These are phyloP conservation scores for Massariosphaeria phaeospora DNA, from an alignment of 495 filamentous ascomycete genomes.

Conservation along the genomic window DNA sequence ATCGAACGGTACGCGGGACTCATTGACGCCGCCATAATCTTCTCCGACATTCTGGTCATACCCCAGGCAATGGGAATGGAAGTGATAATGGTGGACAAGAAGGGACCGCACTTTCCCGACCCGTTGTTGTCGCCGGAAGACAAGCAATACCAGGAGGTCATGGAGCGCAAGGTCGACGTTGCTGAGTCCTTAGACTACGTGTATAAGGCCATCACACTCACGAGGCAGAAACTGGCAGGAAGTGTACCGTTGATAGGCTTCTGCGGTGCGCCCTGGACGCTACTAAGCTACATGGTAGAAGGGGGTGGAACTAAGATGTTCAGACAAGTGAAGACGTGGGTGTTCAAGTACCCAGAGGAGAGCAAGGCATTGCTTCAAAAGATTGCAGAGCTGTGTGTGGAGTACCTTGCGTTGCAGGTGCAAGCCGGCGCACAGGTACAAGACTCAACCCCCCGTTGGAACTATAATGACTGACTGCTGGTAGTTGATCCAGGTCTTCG, in stretches of 20 bases:
- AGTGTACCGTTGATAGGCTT: conserved; percentile 94
- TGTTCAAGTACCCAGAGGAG: conserved; percentile 81
- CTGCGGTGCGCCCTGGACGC: conserved; percentile 93
- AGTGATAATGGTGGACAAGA: conserved; percentile 95
- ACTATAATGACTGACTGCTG: neutral
- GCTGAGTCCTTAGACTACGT: conserved; percentile 82
- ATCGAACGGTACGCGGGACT: conserved; percentile 85
- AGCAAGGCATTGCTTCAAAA: conserved; percentile 77
- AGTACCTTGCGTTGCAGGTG: conserved; percentile 89
- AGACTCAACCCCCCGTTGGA: neutral
- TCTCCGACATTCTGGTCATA: conserved; percentile 96
- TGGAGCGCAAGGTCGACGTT: conserved; percentile 76
- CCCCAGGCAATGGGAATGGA: conserved; percentile 96
- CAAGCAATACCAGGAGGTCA: conserved; percentile 70
- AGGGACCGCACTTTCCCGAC: conserved; percentile 87
- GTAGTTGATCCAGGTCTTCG: conserved; percentile 93
- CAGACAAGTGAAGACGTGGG: conserved; percentile 86
- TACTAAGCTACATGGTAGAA: conserved; percentile 98
- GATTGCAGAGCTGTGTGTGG: conserved; percentile 86
- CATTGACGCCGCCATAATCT: conserved; percentile 96
- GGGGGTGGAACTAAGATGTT: conserved; percentile 93
- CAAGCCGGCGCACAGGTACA: conserved; percentile 76
- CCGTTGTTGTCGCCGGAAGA: conserved; percentile 74
- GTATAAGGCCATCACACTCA: conserved; percentile 89
- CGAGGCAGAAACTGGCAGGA: conserved; percentile 78